Conservation (phyloP, 1,284 basidiomycete species). For the Ganoderma leucocontextum region DNA sequence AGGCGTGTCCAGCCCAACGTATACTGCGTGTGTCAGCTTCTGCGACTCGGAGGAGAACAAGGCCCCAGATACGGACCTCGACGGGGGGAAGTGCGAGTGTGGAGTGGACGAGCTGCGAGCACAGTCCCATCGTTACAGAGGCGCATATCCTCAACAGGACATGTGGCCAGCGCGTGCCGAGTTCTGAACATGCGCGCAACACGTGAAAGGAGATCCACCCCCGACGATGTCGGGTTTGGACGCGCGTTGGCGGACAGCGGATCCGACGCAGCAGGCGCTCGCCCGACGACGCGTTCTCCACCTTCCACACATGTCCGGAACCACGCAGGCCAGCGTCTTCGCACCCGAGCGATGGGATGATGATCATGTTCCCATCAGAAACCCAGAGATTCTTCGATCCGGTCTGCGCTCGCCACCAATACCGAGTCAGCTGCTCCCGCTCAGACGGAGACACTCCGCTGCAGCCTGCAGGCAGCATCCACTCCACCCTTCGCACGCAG, state of each 20-base stretch:
- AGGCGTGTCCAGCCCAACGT: background rate
- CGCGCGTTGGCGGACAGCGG: background rate
- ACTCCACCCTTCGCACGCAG: background rate
- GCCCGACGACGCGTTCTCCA: background rate
- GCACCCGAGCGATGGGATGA: background rate
- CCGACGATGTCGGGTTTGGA: slow-evolving; percentile 2
- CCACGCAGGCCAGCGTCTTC: background rate
- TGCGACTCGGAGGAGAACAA: background rate
- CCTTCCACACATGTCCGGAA: slow-evolving; percentile 3
- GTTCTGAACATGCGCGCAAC: background rate
- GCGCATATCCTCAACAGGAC: background rate
- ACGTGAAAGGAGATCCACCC: background rate
- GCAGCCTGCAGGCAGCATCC: background rate
- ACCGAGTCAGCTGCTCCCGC: background rate
- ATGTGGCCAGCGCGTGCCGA: background rate
- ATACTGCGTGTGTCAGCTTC: background rate
- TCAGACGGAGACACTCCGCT: background rate
- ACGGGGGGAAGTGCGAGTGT: background rate
- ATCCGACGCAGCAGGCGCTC: background rate
- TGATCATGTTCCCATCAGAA: slow-evolving; percentile 5
- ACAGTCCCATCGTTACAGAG: background rate
- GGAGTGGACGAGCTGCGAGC: background rate
- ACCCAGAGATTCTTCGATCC: background rate
- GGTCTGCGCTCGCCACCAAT: background rate
- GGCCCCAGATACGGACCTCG: background rate